Conservation (phyloP, 345 rosid species). For the Xanthoceras sorbifolium region DNA sequence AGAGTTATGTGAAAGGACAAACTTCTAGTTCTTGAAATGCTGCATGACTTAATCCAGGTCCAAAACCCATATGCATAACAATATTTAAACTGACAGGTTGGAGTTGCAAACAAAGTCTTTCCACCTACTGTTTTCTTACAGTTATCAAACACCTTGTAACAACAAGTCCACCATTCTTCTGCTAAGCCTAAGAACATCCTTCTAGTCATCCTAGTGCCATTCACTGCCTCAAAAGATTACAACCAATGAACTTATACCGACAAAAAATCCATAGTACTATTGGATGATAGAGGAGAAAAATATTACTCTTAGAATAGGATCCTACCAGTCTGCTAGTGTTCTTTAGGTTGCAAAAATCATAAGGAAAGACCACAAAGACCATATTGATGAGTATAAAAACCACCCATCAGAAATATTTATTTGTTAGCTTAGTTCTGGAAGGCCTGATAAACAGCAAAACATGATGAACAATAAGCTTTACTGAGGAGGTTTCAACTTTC, state of each 20-base stretch:
- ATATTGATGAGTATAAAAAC: background rate
- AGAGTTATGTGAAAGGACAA: background rate
- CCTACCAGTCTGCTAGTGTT: background rate
- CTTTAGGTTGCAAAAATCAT: background rate
- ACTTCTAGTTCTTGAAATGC: background rate
- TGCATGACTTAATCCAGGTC: background rate
- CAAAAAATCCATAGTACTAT: background rate
- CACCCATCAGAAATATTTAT: background rate
- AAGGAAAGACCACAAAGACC: background rate
- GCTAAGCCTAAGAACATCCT: background rate
- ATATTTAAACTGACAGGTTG: background rate
- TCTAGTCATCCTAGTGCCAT: background rate
- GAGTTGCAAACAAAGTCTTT: background rate
- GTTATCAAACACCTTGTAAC: background rate
- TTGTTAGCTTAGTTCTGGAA: background rate
- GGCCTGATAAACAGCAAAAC: background rate
- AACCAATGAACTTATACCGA: background rate
- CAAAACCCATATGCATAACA: background rate
- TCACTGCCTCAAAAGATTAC: background rate
- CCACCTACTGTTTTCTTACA: background rate
- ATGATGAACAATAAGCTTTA: background rate
- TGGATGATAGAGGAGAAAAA: background rate
- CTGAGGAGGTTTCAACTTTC: no score
- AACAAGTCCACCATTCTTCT: background rate
- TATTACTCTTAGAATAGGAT: background rate